These are phyloP conservation scores for Apodospora peruviana DNA, from an alignment of 495 filamentous ascomycete species.

Conservation along the genomic window DNA sequence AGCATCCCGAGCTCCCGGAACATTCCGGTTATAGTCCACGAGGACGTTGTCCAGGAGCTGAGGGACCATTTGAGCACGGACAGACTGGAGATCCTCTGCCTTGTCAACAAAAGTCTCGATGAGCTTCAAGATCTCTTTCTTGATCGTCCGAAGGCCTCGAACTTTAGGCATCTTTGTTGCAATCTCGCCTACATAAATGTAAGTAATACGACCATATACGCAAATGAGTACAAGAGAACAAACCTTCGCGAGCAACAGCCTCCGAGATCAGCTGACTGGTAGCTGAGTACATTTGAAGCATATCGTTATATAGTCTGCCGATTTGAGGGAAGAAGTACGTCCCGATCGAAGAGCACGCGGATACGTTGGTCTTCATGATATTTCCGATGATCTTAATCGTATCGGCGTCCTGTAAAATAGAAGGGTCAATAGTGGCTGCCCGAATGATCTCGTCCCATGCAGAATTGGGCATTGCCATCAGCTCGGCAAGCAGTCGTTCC, in stretches of 20 bases:
- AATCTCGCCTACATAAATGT: conserved; percentile 57
- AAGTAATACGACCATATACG: conserved; percentile 18
- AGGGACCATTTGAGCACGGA: conserved; percentile 90
- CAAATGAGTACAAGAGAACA: conserved; percentile 11
- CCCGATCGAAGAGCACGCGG: conserved; percentile 91
- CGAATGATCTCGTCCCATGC: conserved; percentile 95
- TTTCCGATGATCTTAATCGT: conserved; percentile 98
- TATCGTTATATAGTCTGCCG: conserved; percentile 94
- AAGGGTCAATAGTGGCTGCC: conserved; percentile 72
- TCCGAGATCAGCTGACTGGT: conserved; percentile 94
- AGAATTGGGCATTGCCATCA: conserved; percentile 88
- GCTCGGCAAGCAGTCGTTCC: conserved; percentile 81
- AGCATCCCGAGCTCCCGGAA: conserved; percentile 91
- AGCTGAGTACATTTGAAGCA: conserved; percentile 97
- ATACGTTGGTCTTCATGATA: conserved; percentile 99
- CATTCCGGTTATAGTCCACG: conserved; percentile 94
- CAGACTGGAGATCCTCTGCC: conserved; percentile 90
- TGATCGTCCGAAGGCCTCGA: conserved; percentile 91
- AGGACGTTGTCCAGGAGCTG: conserved; percentile 92
- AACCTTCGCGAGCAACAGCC: conserved; percentile 80
- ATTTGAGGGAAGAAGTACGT: conserved; percentile 99
- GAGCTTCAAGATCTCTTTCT: conserved; percentile 98
- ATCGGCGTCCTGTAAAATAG: conserved; percentile 80
- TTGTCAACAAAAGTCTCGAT: conserved; percentile 98
- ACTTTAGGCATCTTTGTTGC: conserved; percentile 98